phyloP scores from a whole-genome alignment of 768 basidiomycete genomes.

The Rhodosporidiobolus sp. region DNA sequence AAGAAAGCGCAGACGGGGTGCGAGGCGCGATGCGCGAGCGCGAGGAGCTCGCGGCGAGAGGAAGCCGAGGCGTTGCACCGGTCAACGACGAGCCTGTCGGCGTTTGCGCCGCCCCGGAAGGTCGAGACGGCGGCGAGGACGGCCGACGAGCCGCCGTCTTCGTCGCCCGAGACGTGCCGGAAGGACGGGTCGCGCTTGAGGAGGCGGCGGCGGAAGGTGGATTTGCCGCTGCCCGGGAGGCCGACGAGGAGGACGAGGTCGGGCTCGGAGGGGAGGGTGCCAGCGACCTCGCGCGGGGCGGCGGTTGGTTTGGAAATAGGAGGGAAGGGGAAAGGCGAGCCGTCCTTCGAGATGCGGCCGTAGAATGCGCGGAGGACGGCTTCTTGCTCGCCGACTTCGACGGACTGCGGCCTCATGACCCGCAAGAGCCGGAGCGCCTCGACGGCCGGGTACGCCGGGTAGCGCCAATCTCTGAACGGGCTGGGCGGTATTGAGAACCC shows the following conservation, averaged over 20 bases:
- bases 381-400: slow-evolving; percentile 61
- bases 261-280: neutral
- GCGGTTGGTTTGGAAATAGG: no score
- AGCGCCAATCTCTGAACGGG: neutral
- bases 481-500: slow-evolving; percentile 54
- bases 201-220: slow-evolving; percentile 57
- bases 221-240: slow-evolving; percentile 63
- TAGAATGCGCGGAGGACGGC: slow-evolving; percentile 60
- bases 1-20: slow-evolving; percentile 59
- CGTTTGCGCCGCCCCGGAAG: neutral
- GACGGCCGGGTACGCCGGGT: neutral
- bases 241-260: slow-evolving; percentile 62
- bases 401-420: slow-evolving; percentile 57
- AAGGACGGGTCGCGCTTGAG: slow-evolving; percentile 55
- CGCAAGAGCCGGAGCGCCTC: slow-evolving; percentile 55
- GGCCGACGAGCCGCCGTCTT: slow-evolving; percentile 54
- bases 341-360: slow-evolving; percentile 61
- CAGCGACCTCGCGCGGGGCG: slow-evolving; percentile 25
- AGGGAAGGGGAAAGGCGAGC: slow-evolving; percentile 23
- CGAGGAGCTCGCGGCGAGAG: slow-evolving; percentile 58
- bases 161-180: slow-evolving; percentile 60
- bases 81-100: slow-evolving; percentile 56
- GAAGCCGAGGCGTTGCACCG: slow-evolving; percentile 57
- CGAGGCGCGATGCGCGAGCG: slow-evolving; percentile 56
- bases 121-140: slow-evolving; percentile 39